Percentiles rank a stretch among this genome's conserved stretches.
phyloP scores from a whole-genome alignment of 208 protist genomes.

The Phytomonas sp. region DNA sequence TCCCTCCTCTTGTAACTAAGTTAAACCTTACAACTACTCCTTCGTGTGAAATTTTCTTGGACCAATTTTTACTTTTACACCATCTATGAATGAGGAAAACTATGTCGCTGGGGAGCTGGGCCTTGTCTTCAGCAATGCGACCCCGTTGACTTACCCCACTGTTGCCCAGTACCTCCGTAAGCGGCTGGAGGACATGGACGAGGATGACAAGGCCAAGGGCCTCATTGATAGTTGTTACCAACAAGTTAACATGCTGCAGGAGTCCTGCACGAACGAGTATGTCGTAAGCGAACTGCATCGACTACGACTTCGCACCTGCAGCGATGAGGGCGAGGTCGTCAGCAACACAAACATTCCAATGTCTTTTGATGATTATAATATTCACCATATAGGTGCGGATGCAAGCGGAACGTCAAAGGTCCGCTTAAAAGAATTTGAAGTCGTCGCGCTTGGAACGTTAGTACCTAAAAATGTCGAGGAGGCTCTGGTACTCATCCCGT shows the following conservation, averaged over 20 bases:
- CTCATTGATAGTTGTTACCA: constrained; percentile 39
- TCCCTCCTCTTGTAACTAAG: too few relatives aligned
- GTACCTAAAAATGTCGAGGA: constrained; percentile 51
- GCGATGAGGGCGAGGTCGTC: constrained; percentile 15
- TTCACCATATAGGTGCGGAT: constrained; percentile 12
- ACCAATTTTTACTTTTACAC: constrained; percentile 3
- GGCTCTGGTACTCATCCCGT: constrained; percentile 66
- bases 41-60: too few relatives aligned
- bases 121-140: constrained; percentile 49
- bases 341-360: constrained; percentile 38
- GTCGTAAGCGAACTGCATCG: constrained; percentile 15
- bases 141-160: constrained; percentile 60
- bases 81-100: constrained; percentile 38
- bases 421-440: constrained; percentile 65
- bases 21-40: too few relatives aligned
- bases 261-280: constrained; percentile 33
- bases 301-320: constrained; percentile 29
- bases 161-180: constrained; percentile 52
- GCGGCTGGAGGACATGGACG: constrained; percentile 13
- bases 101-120: constrained; percentile 76
- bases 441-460: constrained; percentile 65
- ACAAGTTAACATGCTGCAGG: constrained; percentile 60
- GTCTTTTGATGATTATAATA: too few relatives aligned
- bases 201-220: constrained; percentile 18
- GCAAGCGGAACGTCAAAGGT: constrained; percentile 23